Base-by-base conservation (phyloP, 192 early-diverging fungal genomes). In the Pilaira anomala region DNA sequence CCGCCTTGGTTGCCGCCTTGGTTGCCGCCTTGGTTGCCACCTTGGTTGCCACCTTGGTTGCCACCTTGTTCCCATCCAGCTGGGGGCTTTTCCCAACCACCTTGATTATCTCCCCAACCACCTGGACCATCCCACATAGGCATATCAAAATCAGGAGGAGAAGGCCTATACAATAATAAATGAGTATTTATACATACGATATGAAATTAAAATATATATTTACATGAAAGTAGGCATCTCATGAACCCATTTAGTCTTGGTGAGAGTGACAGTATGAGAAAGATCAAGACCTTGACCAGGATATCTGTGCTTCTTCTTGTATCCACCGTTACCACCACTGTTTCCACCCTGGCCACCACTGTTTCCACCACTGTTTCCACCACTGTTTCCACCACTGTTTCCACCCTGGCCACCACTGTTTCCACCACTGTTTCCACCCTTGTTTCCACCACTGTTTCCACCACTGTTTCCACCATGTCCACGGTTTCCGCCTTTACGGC, bases 171-270 rank as follows among this genome's bases (percentile, higher is more conserved):
- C 9, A 46, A 46, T 46, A 45, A 3, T 7, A 46, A 18, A 19
- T 46, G 44, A 46, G 44, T 46, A n/a, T n/a, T n/a, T n/a, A n/a
- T n/a, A 18, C 44, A 46, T 46, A 19, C 3, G 4, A 46, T 46
- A 46, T 3, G 5, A 46, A 46, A 5, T 12, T n/a, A 14, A 46
- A 46, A 12, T 40, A 5, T 40, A 12, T 40, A 5, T 40, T 46
- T 46, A 46, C 44, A 18, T 6, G 33, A 36, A 9, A 46, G 16
- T 46, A 46, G 44, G 6, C 2, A 5, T n/a, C 18, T 18, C 44
- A 14, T 16, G 12, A 40, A 50, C 33, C 60, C 60, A 62, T 1
- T 62, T 39, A 30, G 60, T 62, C 21, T 50, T 51, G 48, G 60
- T 62, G 12, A 49, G 4, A 6, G 60, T 62, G 26, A 62, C 51